phyloP scores from a whole-genome alignment of 768 basidiomycete genomes.

The Psilocybe cubensis region DNA sequence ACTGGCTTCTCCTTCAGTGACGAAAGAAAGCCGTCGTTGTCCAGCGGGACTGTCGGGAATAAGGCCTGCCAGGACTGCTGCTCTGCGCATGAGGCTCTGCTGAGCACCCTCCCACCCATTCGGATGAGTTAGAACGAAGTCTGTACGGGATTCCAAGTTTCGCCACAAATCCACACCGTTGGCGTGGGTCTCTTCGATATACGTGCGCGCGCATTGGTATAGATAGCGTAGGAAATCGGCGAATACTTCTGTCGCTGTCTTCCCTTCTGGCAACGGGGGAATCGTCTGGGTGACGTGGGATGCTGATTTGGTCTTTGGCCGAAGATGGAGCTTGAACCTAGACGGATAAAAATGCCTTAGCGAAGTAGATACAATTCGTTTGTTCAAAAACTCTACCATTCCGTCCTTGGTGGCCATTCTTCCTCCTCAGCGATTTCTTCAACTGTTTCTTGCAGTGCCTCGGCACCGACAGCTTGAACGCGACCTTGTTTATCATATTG shows the following conservation, averaged over 20 bases:
- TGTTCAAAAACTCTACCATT: slow-evolving; percentile 39
- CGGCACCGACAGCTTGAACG: slow-evolving; percentile 44
- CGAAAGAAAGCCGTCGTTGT: slow-evolving; percentile 47
- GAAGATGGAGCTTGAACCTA: slow-evolving; percentile 42
- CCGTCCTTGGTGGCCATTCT: slow-evolving; percentile 46
- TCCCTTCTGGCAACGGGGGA: slow-evolving; percentile 45
- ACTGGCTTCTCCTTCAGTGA: slow-evolving; percentile 68
- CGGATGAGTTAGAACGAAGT: slow-evolving; percentile 61
- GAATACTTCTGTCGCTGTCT: slow-evolving; percentile 44
- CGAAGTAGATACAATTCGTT: slow-evolving; percentile 16
- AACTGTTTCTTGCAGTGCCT: slow-evolving; percentile 39
- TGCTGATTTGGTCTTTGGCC: slow-evolving; percentile 22
- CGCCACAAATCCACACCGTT: slow-evolving; percentile 49
- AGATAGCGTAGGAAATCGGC: slow-evolving; percentile 58
- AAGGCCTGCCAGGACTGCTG: slow-evolving; percentile 55
- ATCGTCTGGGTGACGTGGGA: slow-evolving; percentile 15
- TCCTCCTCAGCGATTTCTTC: slow-evolving; percentile 42
- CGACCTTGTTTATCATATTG: slow-evolving; percentile 43
- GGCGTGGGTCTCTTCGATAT: slow-evolving; percentile 47
- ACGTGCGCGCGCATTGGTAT: slow-evolving; percentile 40
- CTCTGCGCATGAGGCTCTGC: slow-evolving; percentile 55
- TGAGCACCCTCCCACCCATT: slow-evolving; percentile 67
- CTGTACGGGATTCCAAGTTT: slow-evolving; percentile 38
- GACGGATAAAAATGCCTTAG: background rate
- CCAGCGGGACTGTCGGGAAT: slow-evolving; percentile 40